phyloP scores from a whole-genome alignment of 495 filamentous ascomycete genomes.

The Penicillium soppii region DNA sequence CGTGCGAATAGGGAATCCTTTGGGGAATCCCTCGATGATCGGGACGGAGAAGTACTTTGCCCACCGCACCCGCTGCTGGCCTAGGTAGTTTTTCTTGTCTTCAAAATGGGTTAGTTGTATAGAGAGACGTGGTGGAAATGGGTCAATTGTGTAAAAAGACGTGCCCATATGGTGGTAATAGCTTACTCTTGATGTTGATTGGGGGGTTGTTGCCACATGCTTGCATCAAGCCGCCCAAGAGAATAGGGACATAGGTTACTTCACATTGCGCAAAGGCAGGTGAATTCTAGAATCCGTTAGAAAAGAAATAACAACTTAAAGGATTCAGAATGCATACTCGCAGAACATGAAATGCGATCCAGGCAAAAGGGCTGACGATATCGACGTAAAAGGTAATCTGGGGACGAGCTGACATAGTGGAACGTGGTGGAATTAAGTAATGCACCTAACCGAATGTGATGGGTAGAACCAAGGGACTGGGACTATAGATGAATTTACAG shows the following conservation, averaged over 20 bases:
- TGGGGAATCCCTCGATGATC: slow-evolving; percentile 46
- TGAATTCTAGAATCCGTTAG: slow-evolving; percentile 49
- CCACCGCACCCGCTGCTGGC: slow-evolving; percentile 61
- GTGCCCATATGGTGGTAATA: not conserved
- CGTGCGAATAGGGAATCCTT: slow-evolving; percentile 61
- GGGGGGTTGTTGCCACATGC: slow-evolving; percentile 62
- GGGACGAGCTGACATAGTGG: slow-evolving; percentile 47
- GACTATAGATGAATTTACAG: not conserved
- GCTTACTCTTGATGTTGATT: slow-evolving; percentile 65
- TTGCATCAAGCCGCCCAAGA: slow-evolving; percentile 70
- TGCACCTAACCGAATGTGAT: not conserved
- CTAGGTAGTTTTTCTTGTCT: slow-evolving; percentile 71
- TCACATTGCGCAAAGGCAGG: slow-evolving; percentile 58
- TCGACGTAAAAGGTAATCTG: slow-evolving; percentile 68
- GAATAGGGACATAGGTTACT: slow-evolving; percentile 64
- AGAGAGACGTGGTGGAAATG: not conserved
- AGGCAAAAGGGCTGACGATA: slow-evolving; percentile 69
- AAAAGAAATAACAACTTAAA: not conserved
- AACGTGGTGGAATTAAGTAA: not conserved
- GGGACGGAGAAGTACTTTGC: slow-evolving; percentile 58
- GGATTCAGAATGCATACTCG: slow-evolving; percentile 39
- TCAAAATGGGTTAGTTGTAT: not conserved
- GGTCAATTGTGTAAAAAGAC: not conserved
- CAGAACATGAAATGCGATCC: slow-evolving; percentile 64
- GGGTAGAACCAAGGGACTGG: not conserved